Conservation (phyloP, 768 basidiomycete species). For the Pholiota microspora region DNA sequence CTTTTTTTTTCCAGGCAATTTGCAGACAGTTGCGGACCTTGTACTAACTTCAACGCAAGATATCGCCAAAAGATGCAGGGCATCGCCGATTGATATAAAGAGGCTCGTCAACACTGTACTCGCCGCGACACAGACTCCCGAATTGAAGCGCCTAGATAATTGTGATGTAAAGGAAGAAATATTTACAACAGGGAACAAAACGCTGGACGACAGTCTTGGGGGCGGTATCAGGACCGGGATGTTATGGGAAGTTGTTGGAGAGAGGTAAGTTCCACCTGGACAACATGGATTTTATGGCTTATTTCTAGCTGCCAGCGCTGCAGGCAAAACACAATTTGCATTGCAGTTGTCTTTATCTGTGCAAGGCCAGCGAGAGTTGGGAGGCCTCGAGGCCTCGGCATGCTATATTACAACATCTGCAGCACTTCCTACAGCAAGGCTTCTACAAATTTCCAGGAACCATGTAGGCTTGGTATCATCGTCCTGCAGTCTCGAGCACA, state of each 20-base stretch:
- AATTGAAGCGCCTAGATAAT: constrained; percentile 39
- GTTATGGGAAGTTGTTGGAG: constrained; percentile 87
- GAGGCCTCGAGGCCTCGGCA: constrained; percentile 63
- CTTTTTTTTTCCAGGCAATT: constrained; percentile 41
- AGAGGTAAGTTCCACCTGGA: constrained; percentile 59
- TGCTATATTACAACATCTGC: constrained; percentile 80
- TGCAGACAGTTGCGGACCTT: constrained; percentile 47
- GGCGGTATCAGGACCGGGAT: constrained; percentile 80
- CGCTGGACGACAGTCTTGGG: constrained; percentile 67
- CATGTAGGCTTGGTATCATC: constrained; percentile 45
- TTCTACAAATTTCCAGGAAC: constrained; percentile 60
- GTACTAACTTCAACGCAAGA: constrained; percentile 48
- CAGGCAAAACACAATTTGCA: constrained; percentile 93
- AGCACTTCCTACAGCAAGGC: constrained; percentile 61
- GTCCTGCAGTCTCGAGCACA: constrained; percentile 47
- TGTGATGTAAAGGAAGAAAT: constrained; percentile 36
- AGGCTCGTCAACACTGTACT: constrained; percentile 51
- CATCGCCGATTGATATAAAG: constrained; percentile 47
- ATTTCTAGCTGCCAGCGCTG: constrained; percentile 54
- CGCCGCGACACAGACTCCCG: constrained; percentile 33
- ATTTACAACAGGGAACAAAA: constrained; percentile 73
- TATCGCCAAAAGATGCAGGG: constrained; percentile 53
- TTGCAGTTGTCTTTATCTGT: constrained; percentile 80
- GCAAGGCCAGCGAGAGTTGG: constrained; percentile 59
- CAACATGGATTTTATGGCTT: constrained; percentile 1